Conservation (phyloP, 768 basidiomycete genomes). For the Termitomyces titanicus region DNA sequence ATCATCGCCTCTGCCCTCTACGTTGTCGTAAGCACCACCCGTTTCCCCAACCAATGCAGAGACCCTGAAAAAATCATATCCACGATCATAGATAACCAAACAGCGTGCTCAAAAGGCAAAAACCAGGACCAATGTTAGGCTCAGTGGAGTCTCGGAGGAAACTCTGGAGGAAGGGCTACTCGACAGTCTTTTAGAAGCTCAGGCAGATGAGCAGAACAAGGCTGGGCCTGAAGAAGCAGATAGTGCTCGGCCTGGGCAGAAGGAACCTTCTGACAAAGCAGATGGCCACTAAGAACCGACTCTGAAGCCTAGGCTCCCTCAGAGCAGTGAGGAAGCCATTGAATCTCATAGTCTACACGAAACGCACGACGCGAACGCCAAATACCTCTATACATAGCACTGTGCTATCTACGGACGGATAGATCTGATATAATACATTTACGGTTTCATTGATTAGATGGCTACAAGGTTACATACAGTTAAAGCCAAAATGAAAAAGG, state of each 20-base stretch:
- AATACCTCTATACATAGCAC: neutral
- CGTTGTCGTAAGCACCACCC: constrained; percentile 49
- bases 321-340: neutral
- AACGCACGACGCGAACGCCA: neutral
- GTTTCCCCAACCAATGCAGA: neutral
- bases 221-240: neutral
- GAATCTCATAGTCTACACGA: neutral
- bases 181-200: constrained; percentile 2
- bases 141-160: constrained; percentile 2
- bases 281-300: neutral
- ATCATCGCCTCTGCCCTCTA: constrained; percentile 64
- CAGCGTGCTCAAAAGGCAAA: neutral
- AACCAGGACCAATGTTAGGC: constrained; percentile 2
- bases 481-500: neutral
- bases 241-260: neutral
- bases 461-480: no score
- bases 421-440: neutral
- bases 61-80: neutral
- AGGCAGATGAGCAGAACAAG: neutral
- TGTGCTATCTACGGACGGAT: neutral
- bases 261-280: neutral
- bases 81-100: constrained; percentile 7
- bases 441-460: no score
- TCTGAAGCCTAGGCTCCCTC: neutral
- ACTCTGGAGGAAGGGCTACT: constrained; percentile 12